Base-by-base conservation (phyloP, 805 yeast genomes). In the Monosporozyma aerobia region DNA sequence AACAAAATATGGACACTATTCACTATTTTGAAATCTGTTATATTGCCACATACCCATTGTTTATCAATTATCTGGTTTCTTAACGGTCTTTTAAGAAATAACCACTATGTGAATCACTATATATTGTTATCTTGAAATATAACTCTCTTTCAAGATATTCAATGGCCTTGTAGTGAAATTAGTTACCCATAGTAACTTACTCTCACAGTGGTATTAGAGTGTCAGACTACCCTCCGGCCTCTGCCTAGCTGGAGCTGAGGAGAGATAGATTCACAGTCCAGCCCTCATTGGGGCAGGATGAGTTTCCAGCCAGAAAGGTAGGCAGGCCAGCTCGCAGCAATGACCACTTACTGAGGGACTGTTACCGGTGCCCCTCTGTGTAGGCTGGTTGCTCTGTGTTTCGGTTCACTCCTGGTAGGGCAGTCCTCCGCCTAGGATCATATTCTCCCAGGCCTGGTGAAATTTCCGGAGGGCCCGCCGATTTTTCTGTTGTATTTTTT, bases 41-140 rank as follows among this genome's bases (percentile, higher is more conserved):
- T 40, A 22, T 41, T 11, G n/a, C 16, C 45, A 48, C 50, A 48
- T 48, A 48, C 50, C 50, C 50, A 48, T 48, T 48, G 50, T 48
- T 48, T 27, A 48, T 48, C 46, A 46, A 40, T 50, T 50, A 45
- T 50, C 37, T 50, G 52, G 52, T 50, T 50, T 50, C 45, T 44
- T 50, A 19, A 44, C 52, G 46, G 41, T 44, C 16, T 19, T 35
- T 43, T 43, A 23, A 22, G 7, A 23, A 5, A 19, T 7, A 40
- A 40, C 6, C 9, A 16, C 43, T 27, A 16, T 39, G 43, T 19
- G n/a, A 40, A 19, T 40, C 27, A 37, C 16, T 16, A 37, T 16
- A 37, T 37, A 37, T 13, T 33, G n/a, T n/a, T 13, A 37, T 37
- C 16, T 40, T 10, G 5, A 39, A 39, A 7, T 16, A n/a, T 39